Base-by-base conservation (phyloP, 164 flowering plant genomes). In the Cinnamomum micranthum region DNA sequence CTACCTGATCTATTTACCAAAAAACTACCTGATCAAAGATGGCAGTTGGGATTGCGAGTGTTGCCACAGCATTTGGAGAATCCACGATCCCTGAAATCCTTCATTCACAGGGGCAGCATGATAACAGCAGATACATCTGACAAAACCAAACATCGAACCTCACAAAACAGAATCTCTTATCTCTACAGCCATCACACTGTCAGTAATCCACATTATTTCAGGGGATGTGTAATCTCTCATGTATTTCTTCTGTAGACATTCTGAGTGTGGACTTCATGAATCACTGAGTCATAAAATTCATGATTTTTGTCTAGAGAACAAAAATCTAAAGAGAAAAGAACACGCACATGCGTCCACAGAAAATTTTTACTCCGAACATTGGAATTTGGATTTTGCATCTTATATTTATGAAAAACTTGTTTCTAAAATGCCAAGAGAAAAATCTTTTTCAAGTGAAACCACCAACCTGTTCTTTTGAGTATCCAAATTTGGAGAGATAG, bases 31-130 rank as follows among this genome's bases (percentile, higher is more conserved):
- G 98, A 78, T 92, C 97, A 77, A 92, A 92, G 58, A 94, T 90
- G 68, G 95, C 88, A 35, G 87, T 90, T 63, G 96, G 97, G 66
- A 92, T 87, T 68, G 97, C 94, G 50, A 94, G 93, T 19, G 98
- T 92, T 15, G 95, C 97, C 27, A 86, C 76, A 63, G 96, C 98
- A 80, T 94, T 94, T 4, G 97, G 98, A 47, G 94, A 74, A 76
- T 92, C 97, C 9, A 92, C 98, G 33, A 92, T 94, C 63, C 97
- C 96, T 58, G 96, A 91, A 75, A 92, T 90, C 75, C 95, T 88
- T 80, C 94, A 92, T 85, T 91, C 97, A 35, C 60, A 55, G 17
- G 60, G 60, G 60, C 60, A 55, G 60, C 60, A 55, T 19, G 60
- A 55, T 55, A 55, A 55, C 60, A 55, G 60, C 60, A 55, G 60